Base-by-base conservation (phyloP, 768 basidiomycete species). In the Boletus subcaerulescens region DNA sequence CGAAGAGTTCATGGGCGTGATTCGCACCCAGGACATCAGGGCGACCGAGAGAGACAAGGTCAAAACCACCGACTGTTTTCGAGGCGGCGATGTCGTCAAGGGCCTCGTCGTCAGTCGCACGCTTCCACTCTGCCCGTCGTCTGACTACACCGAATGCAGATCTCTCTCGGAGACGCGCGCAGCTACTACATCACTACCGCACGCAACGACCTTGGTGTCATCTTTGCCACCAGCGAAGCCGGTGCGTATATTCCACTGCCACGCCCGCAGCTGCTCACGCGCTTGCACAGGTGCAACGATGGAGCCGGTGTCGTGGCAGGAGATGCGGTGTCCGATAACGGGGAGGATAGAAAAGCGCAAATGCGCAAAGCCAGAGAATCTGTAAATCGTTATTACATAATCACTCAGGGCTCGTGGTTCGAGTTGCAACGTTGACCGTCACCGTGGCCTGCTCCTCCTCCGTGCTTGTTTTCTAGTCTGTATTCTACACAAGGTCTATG, bases 141-240 rank as follows among this genome's bases (percentile, higher is more conserved):
- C 65, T 52, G 44, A 59, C 39, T n/a, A 39, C 14, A 7, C 26
- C 39, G 38, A 8, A 45, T 22, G 7, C 55, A 95, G 93, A 91
- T 95, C 46, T 95, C 93, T 17, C 77, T 97, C 24, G 94, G 93
- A 11, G 93, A 96, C 71, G 86, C 93, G 24, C 83, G 91, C 42
- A 92, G 88, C 62, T 96, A 96, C 73, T 95, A 92, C 74, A 80
- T 96, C 29, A 91, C 93, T 0, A 96, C 93, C 4, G 93, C 90
- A 8, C 77, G 90, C 40, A 94, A 94, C 67, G 88, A 94, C 60
- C 80, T 96, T 4, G 93, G 94, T 0, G 93, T 96, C 10, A 87
- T 95, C 49, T 94, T 91, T 68, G 93, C 93, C 12, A 88, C 86
- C 8, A 91, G 89, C 68, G 92, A 93, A 73, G 86, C 87, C 45